Evolutionary conservation across 78 protist genomes (phyloP), one percentile per base, ranked within the genome.

Genomic region (Cavenderia fasciculata): DNA sequence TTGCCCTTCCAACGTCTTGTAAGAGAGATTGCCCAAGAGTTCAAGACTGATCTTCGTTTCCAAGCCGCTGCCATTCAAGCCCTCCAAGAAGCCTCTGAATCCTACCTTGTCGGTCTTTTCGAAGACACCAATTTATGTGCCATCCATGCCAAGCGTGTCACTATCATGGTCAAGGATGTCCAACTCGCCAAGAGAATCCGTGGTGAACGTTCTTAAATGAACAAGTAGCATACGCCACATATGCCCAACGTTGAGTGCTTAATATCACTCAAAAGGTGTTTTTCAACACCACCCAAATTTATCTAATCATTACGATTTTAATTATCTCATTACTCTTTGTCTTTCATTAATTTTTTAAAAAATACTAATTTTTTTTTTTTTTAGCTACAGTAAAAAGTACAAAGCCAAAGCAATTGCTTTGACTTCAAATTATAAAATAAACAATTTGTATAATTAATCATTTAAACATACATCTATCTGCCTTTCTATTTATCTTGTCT

Each of bases 1-100:
- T 36, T 94, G 0, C 95, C 96, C 38, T 94, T 94, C 91, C 92
- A 84, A 61, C 74, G 96, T 21, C 79, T 94, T 34, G 96, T 94
- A 2, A 59, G 96, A 34, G 94, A 94, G 74, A 85, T 89, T 44
- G 87, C 94, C 0, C 91, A 82, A 72, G 94, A 94, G 59, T 95
- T 82, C 97, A 95, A 96, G 70, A 92, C 95, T 31, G 97, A 96
- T 43, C 93, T 96, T 33, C 95, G 98, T 46, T 97, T 94, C 95
- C 98, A 94, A 91, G 59, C 95, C 19, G 71, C 94, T 31, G 99
- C 99, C 54, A 62, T 98, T 54, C 82, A 56, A 56, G 99, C 99
- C 7, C 95, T 98, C 33, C 99, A 98, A 74, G 98, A 96, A 68
- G 98, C 98, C 46, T 77, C 98, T 12, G 99, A 98, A 87, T 87